Base-by-base conservation (phyloP, 176 grass and related monocot genomes). In the Alopecurus myosuroides region DNA sequence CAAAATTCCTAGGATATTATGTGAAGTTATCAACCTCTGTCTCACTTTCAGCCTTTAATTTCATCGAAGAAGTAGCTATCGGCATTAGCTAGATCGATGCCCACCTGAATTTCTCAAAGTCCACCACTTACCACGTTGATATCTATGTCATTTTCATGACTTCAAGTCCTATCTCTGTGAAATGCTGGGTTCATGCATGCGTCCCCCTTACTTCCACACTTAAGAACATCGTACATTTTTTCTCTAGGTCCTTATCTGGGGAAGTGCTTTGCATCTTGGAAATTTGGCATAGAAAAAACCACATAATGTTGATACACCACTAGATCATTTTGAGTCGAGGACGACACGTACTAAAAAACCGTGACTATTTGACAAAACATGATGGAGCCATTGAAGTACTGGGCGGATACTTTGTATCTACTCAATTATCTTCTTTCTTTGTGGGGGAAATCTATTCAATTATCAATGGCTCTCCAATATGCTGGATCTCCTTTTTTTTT, bases 21-120 rank as follows among this genome's bases (percentile, higher is more conserved):
- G 12, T n/a, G 57, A 56, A 80, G 23, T 57, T 57, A 75, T 26
- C 22, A 83, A 70, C 40, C 34, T 34, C 48, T 48, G 3, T 60
- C 51, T 89, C 88, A 83, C 34, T 83, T 86, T 86, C 66, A 83
- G 8, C 8, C 22, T 39, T 79, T 34, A 74, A 75, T 50, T 86
- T 48, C 22, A 48, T 60, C 22, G 36, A 74, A 82, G 57, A 79
- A 75, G 15, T 67, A 68, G 36, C 48, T 75, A 34, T 67, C n/a
- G 25, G 46, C 48, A 40, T 75, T 86, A 65, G 79, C 74, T 83
- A 57, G 70, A 46, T 26, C 14, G 4, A 66, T 66, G 73, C 73
- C 63, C 53, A 86, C 80, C 53, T 36, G 73, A 58, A 14, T 29
- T 49, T 57, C 45, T 78, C 63, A 53, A 82, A 79, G 46, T 74